Base-by-base conservation (phyloP, 2,329 filamentous ascomycete species). In the Phialemoniopsis sp. region DNA sequence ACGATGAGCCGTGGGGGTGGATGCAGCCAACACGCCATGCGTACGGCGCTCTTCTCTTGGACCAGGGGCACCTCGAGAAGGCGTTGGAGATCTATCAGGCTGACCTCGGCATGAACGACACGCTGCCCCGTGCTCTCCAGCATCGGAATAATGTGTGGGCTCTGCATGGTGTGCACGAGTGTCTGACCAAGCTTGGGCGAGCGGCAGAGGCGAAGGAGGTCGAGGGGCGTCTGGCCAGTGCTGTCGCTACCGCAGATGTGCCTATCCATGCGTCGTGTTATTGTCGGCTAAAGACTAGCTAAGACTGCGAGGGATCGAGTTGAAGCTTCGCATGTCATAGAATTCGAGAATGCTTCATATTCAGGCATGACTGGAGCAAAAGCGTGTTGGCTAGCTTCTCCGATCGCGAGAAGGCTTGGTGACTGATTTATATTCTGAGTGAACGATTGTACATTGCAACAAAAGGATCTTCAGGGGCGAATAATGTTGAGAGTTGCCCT, bases 1-100 rank as follows among this genome's bases (percentile, higher is more conserved):
- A 86, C 44, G 80, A 83, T 36, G 85, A 89, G 54, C 85, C 85
- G 0, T 88, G 84, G 84, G 82, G 81, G 0, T 89, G 85, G 84
- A 87, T 89, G 83, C 81, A 86, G 53, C 85, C 85, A 0, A 76
- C 78, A 0, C 68, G 83, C 4, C 85, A 89, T 56, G 84, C 84
- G 0, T 82, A 82, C 37, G 84, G 80, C 2, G 85, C 84, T 0
- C 64, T 89, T 4, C 55, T 87, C 21, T 66, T 87, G 12, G 85
- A 89, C 52, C 82, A 85, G 51, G 78, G 73, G 0, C 63, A 63
- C n/a, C 62, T 75, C 0, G 67, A 73, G 17, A 66, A 82, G 36
- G 80, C 82, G 0, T 59, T 69, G 3, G 65, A 54, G 1, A 70
- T 80, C 2, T 87, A 86, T 46, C 63, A 59, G 15, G 78, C 77